These are phyloP conservation scores for Diaporthe humulicola DNA, from an alignment of 2,329 filamentous ascomycete genomes.

Conservation along the genomic window DNA sequence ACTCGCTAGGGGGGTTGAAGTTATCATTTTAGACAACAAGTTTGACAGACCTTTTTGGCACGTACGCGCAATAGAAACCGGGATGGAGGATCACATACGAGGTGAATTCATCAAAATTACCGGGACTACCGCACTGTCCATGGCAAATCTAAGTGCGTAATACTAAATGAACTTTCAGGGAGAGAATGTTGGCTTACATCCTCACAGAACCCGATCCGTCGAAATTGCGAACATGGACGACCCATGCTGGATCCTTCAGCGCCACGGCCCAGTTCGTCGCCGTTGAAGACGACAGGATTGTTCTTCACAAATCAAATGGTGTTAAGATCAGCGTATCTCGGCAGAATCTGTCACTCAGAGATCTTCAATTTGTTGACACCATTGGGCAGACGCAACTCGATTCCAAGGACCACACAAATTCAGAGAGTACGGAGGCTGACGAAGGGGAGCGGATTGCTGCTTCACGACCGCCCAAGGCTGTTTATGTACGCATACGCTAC, in stretches of 20 bases:
- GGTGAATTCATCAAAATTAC: not conserved
- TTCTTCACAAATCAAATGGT: not conserved
- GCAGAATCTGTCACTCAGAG: not conserved
- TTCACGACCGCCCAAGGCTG: constrained; percentile 77
- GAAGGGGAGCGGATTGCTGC: constrained; percentile 51
- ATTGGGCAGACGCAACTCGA: not conserved
- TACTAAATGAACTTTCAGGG: not conserved
- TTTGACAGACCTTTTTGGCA: not conserved
- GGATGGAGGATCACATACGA: not conserved
- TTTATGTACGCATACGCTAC: constrained; percentile 86
- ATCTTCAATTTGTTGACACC: not conserved
- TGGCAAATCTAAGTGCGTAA: not conserved
- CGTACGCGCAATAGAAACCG: not conserved
- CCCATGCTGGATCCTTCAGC: not conserved
- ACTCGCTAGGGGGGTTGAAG: not conserved
- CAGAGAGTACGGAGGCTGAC: not conserved
- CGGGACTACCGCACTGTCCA: not conserved
- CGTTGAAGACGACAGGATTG: not conserved
- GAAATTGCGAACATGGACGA: not conserved
- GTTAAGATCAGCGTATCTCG: not conserved
- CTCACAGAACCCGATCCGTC: not conserved
- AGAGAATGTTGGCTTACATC: not conserved
- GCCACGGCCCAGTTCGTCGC: not conserved
- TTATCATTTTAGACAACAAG: not conserved
- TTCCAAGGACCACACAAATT: not conserved